Base-by-base conservation (phyloP, 768 basidiomycete species). In the Hydnomerulius pinastri region DNA sequence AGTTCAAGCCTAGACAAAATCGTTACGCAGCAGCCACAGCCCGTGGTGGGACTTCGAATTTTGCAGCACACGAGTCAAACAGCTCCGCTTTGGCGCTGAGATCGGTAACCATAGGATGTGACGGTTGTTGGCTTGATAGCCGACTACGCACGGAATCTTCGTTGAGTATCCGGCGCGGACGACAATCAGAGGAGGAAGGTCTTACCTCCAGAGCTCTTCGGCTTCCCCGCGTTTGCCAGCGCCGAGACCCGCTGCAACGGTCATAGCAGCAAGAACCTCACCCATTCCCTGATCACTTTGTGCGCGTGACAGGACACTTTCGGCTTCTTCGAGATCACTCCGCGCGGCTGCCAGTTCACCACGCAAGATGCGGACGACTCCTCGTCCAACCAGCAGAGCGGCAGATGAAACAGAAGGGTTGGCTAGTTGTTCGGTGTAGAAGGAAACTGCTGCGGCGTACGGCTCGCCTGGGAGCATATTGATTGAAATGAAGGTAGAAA, bases 391-490 rank as follows among this genome's bases (percentile, higher is more conserved):
- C 35, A 92, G 77, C 27, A 92, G 72, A 57, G 86, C 83, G 9
- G 86, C 79, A 1, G 86, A 88, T 12, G 85, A 79, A 43, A 91
- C 65, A 11, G 87, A 87, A 2, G 90, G 89, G 63, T 90, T 92
- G 13, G 80, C 87, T 18, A 92, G 72, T 64, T 92, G 90, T 59
- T 93, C 90, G 4, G 86, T 86, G 68, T 88, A 92, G 72, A 91
- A 92, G 30, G 79, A 73, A 50, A 74, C 63, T 20, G 74, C 71
- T 53, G 77, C 71, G 13, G 71, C 64, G 48, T 66, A 72, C n/a
- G 68, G 59, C 30, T 68, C 66, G 21, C 64, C 66, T 67, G n/a
- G 10, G 13, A 37, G 15, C 13, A 17, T 9, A 28, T 53, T 12
- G 50, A 39, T 24, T 13, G 23, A 12, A n/a, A 1, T 20, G 21